A percentile compares a stretch with the other conserved stretches of the same genome.
Conservation (phyloP, 192 early-diverging fungal species). For the Coemansia sp. region DNA sequence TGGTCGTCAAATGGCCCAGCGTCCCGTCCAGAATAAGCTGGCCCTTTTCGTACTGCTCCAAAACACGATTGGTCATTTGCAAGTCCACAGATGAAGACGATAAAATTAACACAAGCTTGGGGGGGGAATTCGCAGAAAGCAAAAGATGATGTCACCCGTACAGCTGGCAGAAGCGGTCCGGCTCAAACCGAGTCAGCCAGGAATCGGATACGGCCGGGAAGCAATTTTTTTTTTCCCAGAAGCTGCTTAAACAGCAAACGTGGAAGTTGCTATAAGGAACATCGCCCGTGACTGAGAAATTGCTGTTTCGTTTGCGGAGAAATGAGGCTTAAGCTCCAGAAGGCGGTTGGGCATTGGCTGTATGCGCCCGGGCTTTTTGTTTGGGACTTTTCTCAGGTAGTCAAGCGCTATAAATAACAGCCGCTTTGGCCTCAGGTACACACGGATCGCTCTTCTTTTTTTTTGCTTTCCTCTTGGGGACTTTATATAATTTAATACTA, state of each 20-base stretch:
- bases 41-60: conserved; percentile 47
- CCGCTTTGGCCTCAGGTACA: too few relatives aligned
- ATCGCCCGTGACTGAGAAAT: too few relatives aligned
- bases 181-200: too few relatives aligned
- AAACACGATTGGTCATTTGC: conserved; percentile 28
- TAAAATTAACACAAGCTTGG: neutral
- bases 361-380: neutral
- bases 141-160: too few relatives aligned
- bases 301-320: neutral
- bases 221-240: too few relatives aligned
- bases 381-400: too few relatives aligned
- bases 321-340: conserved; percentile 4
- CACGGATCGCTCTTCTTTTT: neutral
- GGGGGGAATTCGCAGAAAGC: neutral
- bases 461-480: neutral
- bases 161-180: too few relatives aligned
- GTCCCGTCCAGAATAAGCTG: conserved; percentile 47
- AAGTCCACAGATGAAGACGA: neutral
- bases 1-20: conserved; percentile 48
- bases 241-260: neutral
- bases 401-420: too few relatives aligned
- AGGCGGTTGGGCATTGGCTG: conserved; percentile 14
- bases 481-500: too few relatives aligned
- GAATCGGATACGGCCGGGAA: too few relatives aligned
- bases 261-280: neutral